These are phyloP conservation scores for Cucumis cinereus DNA, from an alignment of 306 rosid genomes.

Conservation along the genomic window DNA sequence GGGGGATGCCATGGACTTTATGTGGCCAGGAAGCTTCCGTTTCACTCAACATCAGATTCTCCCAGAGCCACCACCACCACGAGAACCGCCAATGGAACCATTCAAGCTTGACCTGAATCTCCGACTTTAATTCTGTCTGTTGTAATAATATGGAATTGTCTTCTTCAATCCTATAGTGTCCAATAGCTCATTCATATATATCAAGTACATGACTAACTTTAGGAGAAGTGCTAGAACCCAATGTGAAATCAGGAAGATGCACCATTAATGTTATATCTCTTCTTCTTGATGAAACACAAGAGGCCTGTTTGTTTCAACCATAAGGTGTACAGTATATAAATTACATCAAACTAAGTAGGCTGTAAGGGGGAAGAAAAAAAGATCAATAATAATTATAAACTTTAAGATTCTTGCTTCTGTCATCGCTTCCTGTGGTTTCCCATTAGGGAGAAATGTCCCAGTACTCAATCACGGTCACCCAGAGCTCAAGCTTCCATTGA, in stretches of 20 bases:
- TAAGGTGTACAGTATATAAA: neutral
- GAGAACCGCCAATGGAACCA: slow-evolving; percentile 30
- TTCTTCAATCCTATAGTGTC: neutral
- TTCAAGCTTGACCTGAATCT: slow-evolving; percentile 70
- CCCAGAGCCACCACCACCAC: slow-evolving; percentile 28
- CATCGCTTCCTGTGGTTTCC: neutral
- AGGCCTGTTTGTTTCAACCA: neutral
- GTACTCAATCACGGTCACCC: neutral
- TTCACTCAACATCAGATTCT: slow-evolving; percentile 31
- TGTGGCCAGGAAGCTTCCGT: slow-evolving; percentile 94
- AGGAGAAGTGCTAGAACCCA: neutral
- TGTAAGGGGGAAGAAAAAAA: neutral
- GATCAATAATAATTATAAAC: neutral
- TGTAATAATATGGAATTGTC: neutral
- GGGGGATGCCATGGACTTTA: slow-evolving; percentile 37
- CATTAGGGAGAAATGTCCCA: neutral
- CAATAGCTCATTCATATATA: neutral
- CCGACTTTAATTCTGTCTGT: slow-evolving; percentile 35
- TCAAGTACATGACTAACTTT: slow-evolving; percentile 1
- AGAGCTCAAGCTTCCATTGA: neutral
- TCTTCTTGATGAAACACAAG: neutral
- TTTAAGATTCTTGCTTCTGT: neutral
- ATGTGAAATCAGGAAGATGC: neutral
- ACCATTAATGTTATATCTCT: neutral
- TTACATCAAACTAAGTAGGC: neutral